Base-by-base conservation (phyloP, 805 yeast genomes). In the Candida hungchunana region DNA sequence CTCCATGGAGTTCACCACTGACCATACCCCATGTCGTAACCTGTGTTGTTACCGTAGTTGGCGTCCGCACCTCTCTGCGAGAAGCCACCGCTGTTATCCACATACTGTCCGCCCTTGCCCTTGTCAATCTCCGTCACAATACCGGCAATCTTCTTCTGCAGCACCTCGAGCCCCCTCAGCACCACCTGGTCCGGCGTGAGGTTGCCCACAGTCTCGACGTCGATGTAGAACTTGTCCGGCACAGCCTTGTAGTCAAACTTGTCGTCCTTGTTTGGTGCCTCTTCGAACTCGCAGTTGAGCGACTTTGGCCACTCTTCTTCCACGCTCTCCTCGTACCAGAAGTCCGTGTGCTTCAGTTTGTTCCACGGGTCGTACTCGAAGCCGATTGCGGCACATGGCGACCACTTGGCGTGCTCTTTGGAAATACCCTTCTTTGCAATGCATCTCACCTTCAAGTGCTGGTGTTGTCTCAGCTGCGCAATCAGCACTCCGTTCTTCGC, bases 321-420 rank as follows among this genome's bases (percentile, higher is more conserved):
- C 22, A 85, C 82, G 56, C 79, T 83, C 44, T 79, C 90, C 63
- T 93, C 98, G 59, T 82, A 86, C 99, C 99, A 93, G 56, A 75
- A 85, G 51, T 88, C 96, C 0, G 98, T 93, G 59, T 93, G 98
- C 57, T 84, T 82, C 53, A 93, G 71, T 63, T 90, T 93, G 64
- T 93, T 93, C 94, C 96, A 90, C n/a, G 99, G 98, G 55, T 90
- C 98, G 56, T 90, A 90, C 61, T 90, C 98, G 53, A 90, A 90
- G 14, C 95, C 97, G 37, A 90, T 75, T 16, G 97, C 97, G 0
- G 97, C 75, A 48, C 95, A 83, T 10, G 98, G 97, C 6, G 93
- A 81, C 99, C 99, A 93, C 57, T 93, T 93, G 32, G 98, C 96
- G 58, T 93, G 99, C 59, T 93, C 99, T 59, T 89, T 89, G 32